These are phyloP conservation scores for Achaetomiella virescens DNA, from an alignment of 495 filamentous ascomycete genomes.

Conservation along the genomic window DNA sequence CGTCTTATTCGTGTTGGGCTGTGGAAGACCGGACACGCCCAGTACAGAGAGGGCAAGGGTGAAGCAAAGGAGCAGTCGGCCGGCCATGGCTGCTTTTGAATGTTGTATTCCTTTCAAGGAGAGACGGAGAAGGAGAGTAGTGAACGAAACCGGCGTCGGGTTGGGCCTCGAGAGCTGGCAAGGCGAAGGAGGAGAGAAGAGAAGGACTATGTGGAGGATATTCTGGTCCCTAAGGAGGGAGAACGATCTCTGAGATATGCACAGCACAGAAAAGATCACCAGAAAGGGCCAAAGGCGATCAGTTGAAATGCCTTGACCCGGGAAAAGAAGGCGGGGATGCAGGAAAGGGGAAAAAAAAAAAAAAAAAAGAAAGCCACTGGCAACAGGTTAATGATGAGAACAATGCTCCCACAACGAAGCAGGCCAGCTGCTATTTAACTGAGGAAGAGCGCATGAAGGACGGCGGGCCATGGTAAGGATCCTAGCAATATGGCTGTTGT, in stretches of 20 bases:
- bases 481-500: conserved; percentile 14
- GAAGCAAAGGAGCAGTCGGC: conserved; percentile 25
- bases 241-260: not conserved
- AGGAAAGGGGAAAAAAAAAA: too few relatives aligned
- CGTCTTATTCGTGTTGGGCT: conserved; percentile 19
- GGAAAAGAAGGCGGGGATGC: conserved; percentile 7
- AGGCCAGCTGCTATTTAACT: conserved; percentile 25
- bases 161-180: not conserved
- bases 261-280: conserved; percentile 9
- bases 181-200: not conserved
- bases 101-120: conserved; percentile 4
- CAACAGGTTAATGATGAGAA: conserved; percentile 12
- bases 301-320: conserved; percentile 4
- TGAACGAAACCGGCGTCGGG: not conserved
- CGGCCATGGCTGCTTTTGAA: conserved; percentile 22
- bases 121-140: not conserved
- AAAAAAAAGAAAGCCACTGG: conserved; percentile 7
- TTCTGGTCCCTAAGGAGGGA: not conserved
- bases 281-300: conserved; percentile 12
- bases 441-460: conserved; percentile 19
- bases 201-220: not conserved
- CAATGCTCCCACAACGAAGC: conserved; percentile 8
- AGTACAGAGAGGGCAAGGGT: conserved; percentile 28
- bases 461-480: conserved; percentile 11
- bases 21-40: conserved; percentile 27